Percentiles rank a stretch among this genome's conserved stretches.
phyloP scores from a whole-genome alignment of 2,329 filamentous ascomycete genomes.

The Mariannaea sp. region DNA sequence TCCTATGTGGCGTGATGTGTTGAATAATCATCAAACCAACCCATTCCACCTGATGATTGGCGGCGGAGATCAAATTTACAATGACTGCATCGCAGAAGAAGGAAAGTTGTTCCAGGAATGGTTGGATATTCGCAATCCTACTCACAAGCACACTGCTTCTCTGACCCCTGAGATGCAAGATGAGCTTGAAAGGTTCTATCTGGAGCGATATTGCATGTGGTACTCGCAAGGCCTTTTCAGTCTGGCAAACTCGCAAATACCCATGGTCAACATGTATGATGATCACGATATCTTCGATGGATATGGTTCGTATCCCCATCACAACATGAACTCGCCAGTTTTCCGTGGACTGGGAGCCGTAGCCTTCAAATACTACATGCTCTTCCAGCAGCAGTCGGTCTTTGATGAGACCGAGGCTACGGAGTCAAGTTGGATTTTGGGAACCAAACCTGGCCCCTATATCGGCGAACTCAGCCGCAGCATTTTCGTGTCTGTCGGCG shows the following conservation, averaged over 20 bases:
- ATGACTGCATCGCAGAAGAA: slow-evolving; percentile 79
- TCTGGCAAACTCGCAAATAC: slow-evolving; percentile 92
- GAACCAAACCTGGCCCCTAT: slow-evolving; percentile 80
- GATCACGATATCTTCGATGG: slow-evolving; percentile 93
- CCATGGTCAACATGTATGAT: slow-evolving; percentile 98
- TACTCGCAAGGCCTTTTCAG: slow-evolving; percentile 94
- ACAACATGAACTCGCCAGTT: slow-evolving; percentile 88
- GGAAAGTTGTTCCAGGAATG: slow-evolving; percentile 81
- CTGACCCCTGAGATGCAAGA: slow-evolving; percentile 84
- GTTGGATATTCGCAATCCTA: slow-evolving; percentile 78
- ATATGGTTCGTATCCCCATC: slow-evolving; percentile 89
- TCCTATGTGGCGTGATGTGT: slow-evolving; percentile 93
- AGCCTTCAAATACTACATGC: slow-evolving; percentile 98
- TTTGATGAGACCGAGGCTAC: slow-evolving; percentile 77
- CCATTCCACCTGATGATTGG: slow-evolving; percentile 99
- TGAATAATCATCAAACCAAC: slow-evolving; percentile 86
- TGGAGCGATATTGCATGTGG: slow-evolving; percentile 90
- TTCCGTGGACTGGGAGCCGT: slow-evolving; percentile 89
- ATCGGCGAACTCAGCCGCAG: slow-evolving; percentile 86
- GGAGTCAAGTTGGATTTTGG: slow-evolving; percentile 92
- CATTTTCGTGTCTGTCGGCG: slow-evolving; percentile 82
- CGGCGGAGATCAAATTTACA: slow-evolving; percentile 96
- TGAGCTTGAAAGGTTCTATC: slow-evolving; percentile 86
- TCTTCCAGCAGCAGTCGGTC: slow-evolving; percentile 96
- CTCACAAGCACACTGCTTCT: slow-evolving; percentile 77